Evolutionary conservation across 495 filamentous ascomycete species (phyloP).

Genomic region (Friedmanniomyces endolithicus): DNA sequence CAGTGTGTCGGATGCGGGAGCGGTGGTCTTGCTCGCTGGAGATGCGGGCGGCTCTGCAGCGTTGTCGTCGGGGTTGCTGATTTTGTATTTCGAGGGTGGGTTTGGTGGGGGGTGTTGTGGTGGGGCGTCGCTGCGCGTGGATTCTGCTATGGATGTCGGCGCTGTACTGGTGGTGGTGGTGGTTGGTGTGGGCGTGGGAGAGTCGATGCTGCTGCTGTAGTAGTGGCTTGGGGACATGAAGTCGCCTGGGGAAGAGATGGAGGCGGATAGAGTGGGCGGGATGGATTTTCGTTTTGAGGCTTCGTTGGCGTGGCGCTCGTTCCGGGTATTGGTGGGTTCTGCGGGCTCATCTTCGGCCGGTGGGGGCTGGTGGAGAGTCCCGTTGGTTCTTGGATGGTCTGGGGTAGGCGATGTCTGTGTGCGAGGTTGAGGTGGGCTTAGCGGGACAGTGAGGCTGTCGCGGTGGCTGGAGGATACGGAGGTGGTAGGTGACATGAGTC

Average conservation of each 20-base stretch:
- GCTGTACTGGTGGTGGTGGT: neutral
- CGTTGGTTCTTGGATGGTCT: conserved; percentile 4
- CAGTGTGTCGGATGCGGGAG: conserved; percentile 22
- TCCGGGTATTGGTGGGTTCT: neutral
- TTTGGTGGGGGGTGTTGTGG: neutral
- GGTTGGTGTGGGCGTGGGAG: conserved; percentile 5
- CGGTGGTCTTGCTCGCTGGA: conserved; percentile 18
- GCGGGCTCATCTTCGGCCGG: conserved; percentile 12
- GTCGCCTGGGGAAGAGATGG: conserved; percentile 9
- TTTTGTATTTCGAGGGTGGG: neutral
- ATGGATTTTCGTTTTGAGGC: conserved; percentile 1
- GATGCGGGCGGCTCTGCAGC: conserved; percentile 31
- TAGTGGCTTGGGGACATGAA: conserved; percentile 13
- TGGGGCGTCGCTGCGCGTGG: too few relatives aligned
- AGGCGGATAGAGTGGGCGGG: conserved; percentile 12
- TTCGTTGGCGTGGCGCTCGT: neutral
- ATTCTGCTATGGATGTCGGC: too few relatives aligned
- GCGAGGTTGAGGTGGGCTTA: conserved; percentile 4
- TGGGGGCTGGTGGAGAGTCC: conserved; percentile 15
- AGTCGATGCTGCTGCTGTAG: conserved; percentile 16
- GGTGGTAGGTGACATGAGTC: conserved; percentile 42
- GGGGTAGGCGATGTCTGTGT: neutral
- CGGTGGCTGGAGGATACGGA: conserved; percentile 27
- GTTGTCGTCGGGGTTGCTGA: conserved; percentile 18
- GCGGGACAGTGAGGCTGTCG: conserved; percentile 14